A percentile compares a stretch with the other conserved stretches of the same genome.
Evolutionary conservation across 1,284 basidiomycete species (phyloP).

Genomic region (Trichosporon sp.): DNA sequence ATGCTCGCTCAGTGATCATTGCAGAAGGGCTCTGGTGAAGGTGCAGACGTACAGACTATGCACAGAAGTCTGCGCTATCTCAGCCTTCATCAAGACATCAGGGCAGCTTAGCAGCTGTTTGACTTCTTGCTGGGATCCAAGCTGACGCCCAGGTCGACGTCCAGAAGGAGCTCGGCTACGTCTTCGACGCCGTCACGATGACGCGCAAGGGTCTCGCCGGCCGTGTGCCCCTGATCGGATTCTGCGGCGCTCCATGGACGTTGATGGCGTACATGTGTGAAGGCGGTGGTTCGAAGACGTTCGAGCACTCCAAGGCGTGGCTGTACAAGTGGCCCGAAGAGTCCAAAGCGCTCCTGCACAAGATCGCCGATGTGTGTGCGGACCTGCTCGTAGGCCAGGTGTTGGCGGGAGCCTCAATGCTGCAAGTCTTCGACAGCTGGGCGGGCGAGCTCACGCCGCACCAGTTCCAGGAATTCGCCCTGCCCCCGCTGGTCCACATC

Average conservation of each 20-base stretch:
- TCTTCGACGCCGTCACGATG: conserved; percentile 79
- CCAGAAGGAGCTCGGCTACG: conserved; percentile 75
- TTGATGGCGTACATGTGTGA: conserved; percentile 96
- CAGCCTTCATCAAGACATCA: too few relatives aligned
- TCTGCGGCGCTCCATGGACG: conserved; percentile 94
- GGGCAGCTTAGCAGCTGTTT: too few relatives aligned
- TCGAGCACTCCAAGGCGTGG: conserved; percentile 86
- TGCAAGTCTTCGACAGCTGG: conserved; percentile 95
- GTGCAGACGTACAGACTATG: too few relatives aligned
- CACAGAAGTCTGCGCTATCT: too few relatives aligned
- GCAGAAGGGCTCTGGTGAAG: neutral
- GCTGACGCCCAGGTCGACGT: conserved; percentile 57
- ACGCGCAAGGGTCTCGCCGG: conserved; percentile 73
- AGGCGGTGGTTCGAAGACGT: conserved; percentile 81
- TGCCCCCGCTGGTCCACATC: conserved; percentile 48
- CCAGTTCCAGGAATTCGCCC: conserved; percentile 64
- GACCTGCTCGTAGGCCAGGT: conserved; percentile 86
- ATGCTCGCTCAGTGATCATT: neutral
- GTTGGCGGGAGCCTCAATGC: conserved; percentile 85
- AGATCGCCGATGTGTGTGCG: conserved; percentile 76
- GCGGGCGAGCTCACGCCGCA: conserved; percentile 81
- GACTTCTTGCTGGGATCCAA: too few relatives aligned
- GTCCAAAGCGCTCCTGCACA: conserved; percentile 65
- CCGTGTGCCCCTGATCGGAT: conserved; percentile 87
- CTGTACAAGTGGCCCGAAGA: conserved; percentile 79